Percentiles rank a stretch among this genome's conserved stretches.
Evolutionary conservation across 2,329 filamentous ascomycete species (phyloP).

Genomic region (Pseudodiploospora longispora): DNA sequence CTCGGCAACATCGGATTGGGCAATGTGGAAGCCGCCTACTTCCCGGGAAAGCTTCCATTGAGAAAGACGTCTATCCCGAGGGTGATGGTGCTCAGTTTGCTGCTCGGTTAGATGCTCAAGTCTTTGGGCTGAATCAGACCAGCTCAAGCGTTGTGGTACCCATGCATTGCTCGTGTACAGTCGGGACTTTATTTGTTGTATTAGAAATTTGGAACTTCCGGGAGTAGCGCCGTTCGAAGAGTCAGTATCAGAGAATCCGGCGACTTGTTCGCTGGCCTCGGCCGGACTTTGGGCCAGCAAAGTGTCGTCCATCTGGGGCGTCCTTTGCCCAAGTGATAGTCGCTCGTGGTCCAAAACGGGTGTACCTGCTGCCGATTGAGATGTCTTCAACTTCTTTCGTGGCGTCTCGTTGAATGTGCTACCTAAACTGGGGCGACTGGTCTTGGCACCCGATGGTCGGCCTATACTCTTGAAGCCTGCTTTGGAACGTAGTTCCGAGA

Average conservation of each 20-base stretch:
- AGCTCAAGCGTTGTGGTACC: constrained; percentile 51
- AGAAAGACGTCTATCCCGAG: constrained; percentile 35
- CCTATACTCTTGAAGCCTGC: constrained; percentile 51
- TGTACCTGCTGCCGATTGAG: constrained; percentile 20
- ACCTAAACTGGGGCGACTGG: constrained; percentile 16
- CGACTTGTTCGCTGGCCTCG: not conserved
- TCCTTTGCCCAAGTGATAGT: too few relatives aligned
- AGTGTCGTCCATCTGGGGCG: too few relatives aligned
- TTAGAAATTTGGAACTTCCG: constrained; percentile 39
- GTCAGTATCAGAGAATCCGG: constrained; percentile 32
- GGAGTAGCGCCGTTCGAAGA: constrained; percentile 39
- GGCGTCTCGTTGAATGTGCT: constrained; percentile 15
- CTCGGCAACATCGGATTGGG: constrained; percentile 36
- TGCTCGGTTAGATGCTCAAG: constrained; percentile 40
- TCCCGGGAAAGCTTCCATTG: constrained; percentile 43
- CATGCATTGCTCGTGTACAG: constrained; percentile 36
- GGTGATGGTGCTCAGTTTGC: constrained; percentile 46
- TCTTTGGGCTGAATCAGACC: constrained; percentile 28
- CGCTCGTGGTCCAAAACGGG: constrained; percentile 5
- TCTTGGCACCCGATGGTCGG: constrained; percentile 41
- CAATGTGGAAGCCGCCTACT: constrained; percentile 43
- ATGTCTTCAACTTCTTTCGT: constrained; percentile 27
- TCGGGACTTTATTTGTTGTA: constrained; percentile 44
- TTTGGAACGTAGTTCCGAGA: constrained; percentile 39
- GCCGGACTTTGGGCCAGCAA: not conserved